These are phyloP conservation scores for Neohortaea acidophila DNA, from an alignment of 495 filamentous ascomycete genomes.

Conservation along the genomic window DNA sequence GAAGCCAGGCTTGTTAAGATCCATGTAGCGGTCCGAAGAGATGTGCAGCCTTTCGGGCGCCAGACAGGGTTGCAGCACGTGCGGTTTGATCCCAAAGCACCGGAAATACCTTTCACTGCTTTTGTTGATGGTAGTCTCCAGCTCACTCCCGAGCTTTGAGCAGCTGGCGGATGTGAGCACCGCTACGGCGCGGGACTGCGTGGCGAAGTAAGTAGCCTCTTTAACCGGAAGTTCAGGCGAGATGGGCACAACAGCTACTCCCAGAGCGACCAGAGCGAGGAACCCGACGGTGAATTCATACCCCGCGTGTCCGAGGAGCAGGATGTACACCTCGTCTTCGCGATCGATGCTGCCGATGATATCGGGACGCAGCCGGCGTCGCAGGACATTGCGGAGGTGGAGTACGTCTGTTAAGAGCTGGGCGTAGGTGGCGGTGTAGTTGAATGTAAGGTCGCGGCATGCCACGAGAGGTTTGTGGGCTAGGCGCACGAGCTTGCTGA, in stretches of 20 bases:
- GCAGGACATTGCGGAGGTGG: slow-evolving; percentile 16
- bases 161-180: slow-evolving; percentile 14
- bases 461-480: slow-evolving; percentile 10
- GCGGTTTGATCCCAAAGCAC: slow-evolving; percentile 16
- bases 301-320: slow-evolving; percentile 29
- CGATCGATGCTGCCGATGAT: slow-evolving; percentile 16
- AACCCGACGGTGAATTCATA: slow-evolving; percentile 35
- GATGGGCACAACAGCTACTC: slow-evolving; percentile 26
- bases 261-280: slow-evolving; percentile 29
- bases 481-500: slow-evolving; percentile 3
- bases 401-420: slow-evolving; percentile 23
- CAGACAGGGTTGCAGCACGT: slow-evolving; percentile 13
- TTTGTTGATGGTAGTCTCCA: slow-evolving; percentile 6
- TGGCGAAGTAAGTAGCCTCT: slow-evolving; percentile 31
- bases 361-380: slow-evolving; percentile 5
- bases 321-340: slow-evolving; percentile 31
- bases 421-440: slow-evolving; percentile 14
- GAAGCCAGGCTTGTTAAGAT: slow-evolving; percentile 20
- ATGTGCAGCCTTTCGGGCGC: slow-evolving; percentile 16
- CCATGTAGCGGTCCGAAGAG: slow-evolving; percentile 20
- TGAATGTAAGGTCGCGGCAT: slow-evolving; percentile 16
- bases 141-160: slow-evolving; percentile 15
- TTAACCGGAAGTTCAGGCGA: slow-evolving; percentile 23
- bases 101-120: slow-evolving; percentile 11
- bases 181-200: slow-evolving; percentile 18